Evolutionary conservation across 2,329 filamentous ascomycete genomes (phyloP).

Genomic region (Colletotrichum sp.): DNA sequence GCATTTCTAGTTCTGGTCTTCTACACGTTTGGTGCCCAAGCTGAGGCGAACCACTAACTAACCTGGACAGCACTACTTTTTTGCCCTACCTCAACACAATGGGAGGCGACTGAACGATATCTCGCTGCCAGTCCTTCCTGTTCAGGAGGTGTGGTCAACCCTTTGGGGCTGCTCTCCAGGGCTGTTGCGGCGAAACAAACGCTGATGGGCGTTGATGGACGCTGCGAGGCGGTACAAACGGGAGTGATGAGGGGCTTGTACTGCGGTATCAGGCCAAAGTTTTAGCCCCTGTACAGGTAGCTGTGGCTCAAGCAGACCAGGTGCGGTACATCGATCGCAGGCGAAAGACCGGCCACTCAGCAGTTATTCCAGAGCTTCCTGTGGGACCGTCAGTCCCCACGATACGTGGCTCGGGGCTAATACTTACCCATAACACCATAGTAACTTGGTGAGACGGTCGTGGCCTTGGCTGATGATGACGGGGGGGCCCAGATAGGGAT

Average conservation of each 20-base stretch:
- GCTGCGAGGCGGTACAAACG: slow-evolving; percentile 1
- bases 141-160: slow-evolving; percentile 4
- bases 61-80: background rate
- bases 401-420: too few species aligned
- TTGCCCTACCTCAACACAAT: background rate
- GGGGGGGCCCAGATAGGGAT: background rate
- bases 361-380: too few species aligned
- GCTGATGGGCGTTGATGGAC: background rate
- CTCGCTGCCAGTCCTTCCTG: background rate
- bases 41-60: background rate
- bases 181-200: background rate
- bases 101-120: background rate
- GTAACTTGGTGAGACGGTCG: slow-evolving; percentile 11
- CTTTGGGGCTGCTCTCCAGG: background rate
- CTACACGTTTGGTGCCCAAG: background rate
- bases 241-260: background rate
- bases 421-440: too few species aligned
- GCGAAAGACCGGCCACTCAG: too few species aligned
- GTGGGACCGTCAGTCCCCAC: too few species aligned
- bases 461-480: slow-evolving; percentile 18
- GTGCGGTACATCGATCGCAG: too few species aligned
- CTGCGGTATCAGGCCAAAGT: background rate
- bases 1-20: background rate
- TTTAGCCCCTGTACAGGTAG: too few species aligned
- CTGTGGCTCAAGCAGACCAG: too few species aligned